Percentiles rank a stretch among this genome's conserved stretches.
These are phyloP conservation scores for Lipomyces yamadae DNA, from an alignment of 805 yeast species.

Conservation along the genomic window DNA sequence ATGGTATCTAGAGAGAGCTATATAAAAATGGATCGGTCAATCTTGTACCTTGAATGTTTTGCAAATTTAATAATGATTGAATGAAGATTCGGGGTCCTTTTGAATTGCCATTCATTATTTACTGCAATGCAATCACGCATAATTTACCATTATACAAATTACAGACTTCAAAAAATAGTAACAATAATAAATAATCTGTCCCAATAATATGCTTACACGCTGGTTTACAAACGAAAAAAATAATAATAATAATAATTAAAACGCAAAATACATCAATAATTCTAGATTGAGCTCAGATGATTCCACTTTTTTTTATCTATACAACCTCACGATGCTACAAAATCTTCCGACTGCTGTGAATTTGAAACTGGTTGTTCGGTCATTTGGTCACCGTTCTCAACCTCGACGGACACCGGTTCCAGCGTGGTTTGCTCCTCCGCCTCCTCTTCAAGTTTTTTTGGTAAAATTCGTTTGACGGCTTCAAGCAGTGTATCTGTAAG, in stretches of 20 bases:
- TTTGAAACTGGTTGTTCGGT: too few species aligned
- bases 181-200: background rate
- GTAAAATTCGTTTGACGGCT: conserved; percentile 28
- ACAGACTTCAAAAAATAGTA: background rate
- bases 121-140: background rate
- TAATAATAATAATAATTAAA: background rate
- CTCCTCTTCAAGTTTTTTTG: background rate
- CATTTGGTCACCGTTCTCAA: background rate
- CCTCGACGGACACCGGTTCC: background rate
- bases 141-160: background rate
- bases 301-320: background rate
- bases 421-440: background rate
- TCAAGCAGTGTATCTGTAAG: conserved; percentile 20
- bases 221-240: background rate
- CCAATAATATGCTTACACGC: background rate
- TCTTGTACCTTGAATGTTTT: background rate
- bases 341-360: background rate
- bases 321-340: background rate
- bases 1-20: background rate
- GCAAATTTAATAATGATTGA: background rate
- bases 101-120: background rate
- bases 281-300: background rate
- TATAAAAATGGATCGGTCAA: background rate
- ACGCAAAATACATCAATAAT: background rate
- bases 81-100: background rate